phyloP scores from a whole-genome alignment of 2,329 filamentous ascomycete genomes.

The Aspergillus candidus region DNA sequence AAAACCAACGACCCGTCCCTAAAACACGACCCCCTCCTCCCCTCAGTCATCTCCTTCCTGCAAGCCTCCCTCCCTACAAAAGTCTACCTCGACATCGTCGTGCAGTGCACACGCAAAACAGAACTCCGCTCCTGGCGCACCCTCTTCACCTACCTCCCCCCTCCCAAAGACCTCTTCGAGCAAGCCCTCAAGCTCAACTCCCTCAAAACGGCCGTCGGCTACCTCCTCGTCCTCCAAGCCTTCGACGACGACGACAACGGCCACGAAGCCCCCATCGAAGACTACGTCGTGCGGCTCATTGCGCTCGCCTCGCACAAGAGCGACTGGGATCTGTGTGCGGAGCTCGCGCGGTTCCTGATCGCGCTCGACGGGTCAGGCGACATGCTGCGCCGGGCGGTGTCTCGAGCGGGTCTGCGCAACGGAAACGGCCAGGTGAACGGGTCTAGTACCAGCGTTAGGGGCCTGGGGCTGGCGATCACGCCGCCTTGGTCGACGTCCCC shows the following conservation, averaged over 20 bases:
- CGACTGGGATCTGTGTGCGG: slow-evolving; percentile 94
- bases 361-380: slow-evolving; percentile 83
- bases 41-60: slow-evolving; percentile 55
- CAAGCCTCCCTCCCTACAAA: slow-evolving; percentile 63
- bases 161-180: slow-evolving; percentile 87
- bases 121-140: slow-evolving; percentile 94
- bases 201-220: slow-evolving; percentile 91
- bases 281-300: slow-evolving; percentile 67
- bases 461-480: slow-evolving; percentile 29
- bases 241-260: slow-evolving; percentile 49
- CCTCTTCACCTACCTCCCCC: slow-evolving; percentile 83
- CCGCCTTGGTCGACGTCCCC: slow-evolving; percentile 30
- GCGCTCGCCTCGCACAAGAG: slow-evolving; percentile 72
- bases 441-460: slow-evolving; percentile 24
- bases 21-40: slow-evolving; percentile 34
- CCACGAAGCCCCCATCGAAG: slow-evolving; percentile 49
- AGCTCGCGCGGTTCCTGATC: slow-evolving; percentile 88
- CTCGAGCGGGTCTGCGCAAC: slow-evolving; percentile 33
- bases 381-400: slow-evolving; percentile 53
- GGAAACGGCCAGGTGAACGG: slow-evolving; percentile 15
- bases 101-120: slow-evolving; percentile 95
- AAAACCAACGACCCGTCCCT: slow-evolving; percentile 21
- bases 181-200: slow-evolving; percentile 78
- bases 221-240: slow-evolving; percentile 89
- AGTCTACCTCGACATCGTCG: slow-evolving; percentile 85